Base-by-base conservation (phyloP, 2,329 filamentous ascomycete genomes). In the Fusarium lyarnte region DNA sequence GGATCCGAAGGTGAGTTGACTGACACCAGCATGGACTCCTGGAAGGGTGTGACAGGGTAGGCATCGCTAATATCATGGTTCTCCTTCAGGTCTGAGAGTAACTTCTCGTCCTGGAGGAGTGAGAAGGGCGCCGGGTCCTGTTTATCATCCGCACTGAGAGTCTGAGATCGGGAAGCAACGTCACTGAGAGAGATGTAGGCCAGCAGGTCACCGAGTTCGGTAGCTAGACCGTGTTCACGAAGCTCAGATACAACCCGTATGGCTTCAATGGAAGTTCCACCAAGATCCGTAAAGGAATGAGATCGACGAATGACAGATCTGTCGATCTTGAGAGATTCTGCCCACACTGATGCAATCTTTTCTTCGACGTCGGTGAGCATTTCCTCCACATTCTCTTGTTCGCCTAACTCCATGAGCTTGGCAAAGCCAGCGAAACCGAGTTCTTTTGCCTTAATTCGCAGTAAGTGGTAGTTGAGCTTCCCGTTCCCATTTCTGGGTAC, bases 401-500 rank as follows among this genome's bases (percentile, higher is more conserved):
- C 3, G 1, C 27, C 27, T 2, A 9, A 11, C 1, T 62, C 51
- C 49, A 64, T 70, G 21, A 70, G 46, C 4, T 55, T 57, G 2
- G 55, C 55, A 23, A 60, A 54, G 21, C 57, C 64, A 3, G 46
- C 14, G 4, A 55, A 41, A 0, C 63, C 63, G 1, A 57, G 43
- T 10, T 70, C 60, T n/a, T 21, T 52, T 29, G 63, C 63, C 5
- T 41, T 31, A 17, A 1, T 16, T 8, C 63, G 42, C 3, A 70
- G 29, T 25, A 10, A 52, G n/a, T 58, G 61, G 10, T 61, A 64
- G 39, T 74, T 59, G n/a, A 75, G 66, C 53, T 79, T 79, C 19
- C 75, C 76, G 14, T 78, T 78, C 7, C 61, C 54, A 36, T 73
- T 79, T 11, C 69, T 65, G 0, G 78, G 78, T 5, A 79, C 59